phyloP scores from a whole-genome alignment of 2,329 filamentous ascomycete species.

The Colletotrichum plurivorum region DNA sequence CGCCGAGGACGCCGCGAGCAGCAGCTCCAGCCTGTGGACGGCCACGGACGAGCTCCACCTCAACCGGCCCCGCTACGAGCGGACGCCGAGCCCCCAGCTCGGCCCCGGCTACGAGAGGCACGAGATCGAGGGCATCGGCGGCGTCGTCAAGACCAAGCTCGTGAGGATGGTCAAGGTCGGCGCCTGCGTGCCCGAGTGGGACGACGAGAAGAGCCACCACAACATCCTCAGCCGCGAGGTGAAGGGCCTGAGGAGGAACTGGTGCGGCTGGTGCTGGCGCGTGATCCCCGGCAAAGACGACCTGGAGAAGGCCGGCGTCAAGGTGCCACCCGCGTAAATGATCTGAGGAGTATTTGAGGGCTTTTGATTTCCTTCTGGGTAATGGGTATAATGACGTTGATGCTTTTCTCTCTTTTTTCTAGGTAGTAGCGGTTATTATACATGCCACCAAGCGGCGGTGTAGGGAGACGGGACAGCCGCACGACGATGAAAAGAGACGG shows the following conservation, averaged over 20 bases:
- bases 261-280: constrained; percentile 93
- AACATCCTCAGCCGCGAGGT: constrained; percentile 80
- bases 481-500: not conserved
- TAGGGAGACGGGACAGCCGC: not conserved
- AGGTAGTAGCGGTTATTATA: not conserved
- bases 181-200: constrained; percentile 87
- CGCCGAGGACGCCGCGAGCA: constrained; percentile 77
- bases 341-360: too few relatives aligned
- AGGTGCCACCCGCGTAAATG: constrained; percentile 6
- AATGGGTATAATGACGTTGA: constrained; percentile 2
- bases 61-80: constrained; percentile 45
- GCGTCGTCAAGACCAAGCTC: constrained; percentile 88
- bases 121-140: constrained; percentile 92
- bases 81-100: constrained; percentile 65
- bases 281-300: constrained; percentile 72
- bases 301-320: constrained; percentile 29
- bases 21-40: constrained; percentile 37
- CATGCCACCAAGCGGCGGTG: not conserved
- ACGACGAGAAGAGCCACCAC: constrained; percentile 79
- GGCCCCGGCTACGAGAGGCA: constrained; percentile 85
- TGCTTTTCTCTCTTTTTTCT: not conserved
- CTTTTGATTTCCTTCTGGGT: too few relatives aligned
- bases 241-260: constrained; percentile 78
- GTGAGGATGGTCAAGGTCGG: constrained; percentile 87
- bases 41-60: constrained; percentile 48